Evolutionary conservation across 164 flowering plant species (phyloP), one percentile per base, ranked within the genome.

Genomic region (Aristolochia contorta): DNA sequence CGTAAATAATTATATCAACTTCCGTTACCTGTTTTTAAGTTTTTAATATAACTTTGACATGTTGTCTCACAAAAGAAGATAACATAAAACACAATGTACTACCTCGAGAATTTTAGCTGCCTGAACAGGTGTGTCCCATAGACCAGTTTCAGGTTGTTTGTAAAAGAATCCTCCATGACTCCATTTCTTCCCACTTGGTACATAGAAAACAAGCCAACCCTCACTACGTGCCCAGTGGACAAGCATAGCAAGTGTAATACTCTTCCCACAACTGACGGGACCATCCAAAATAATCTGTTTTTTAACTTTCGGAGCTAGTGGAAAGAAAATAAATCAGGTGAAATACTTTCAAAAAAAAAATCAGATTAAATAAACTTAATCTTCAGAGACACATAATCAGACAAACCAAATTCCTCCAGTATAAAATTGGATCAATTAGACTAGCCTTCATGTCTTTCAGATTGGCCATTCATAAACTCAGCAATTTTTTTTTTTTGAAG

Each of bases 101-200:
- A 72, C 96, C 91, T 81, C 79, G 54, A 92, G 94, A 72, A 79
- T 74, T 54, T 74, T 77, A 58, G 76, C 78, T 62, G 97, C 98
- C 68, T 87, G 98, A 55, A 79, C 63, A 67, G 98, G 98, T 54
- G 98, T 89, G 73, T 89, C 98, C 91, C 91, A 92, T n/a, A 92
- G 69, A 63, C 80, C 87, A 21, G 96, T 89, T 49, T 80, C 67
- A 16, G 82, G 87, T 56, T 87, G 85, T 64, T 80, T 82, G 67
- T 82, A 84, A 66, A 75, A 87, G 69, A 79, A 82, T 19, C 98
- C 96, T 50, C 97, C 96, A 79, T 89, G 96, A 37, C 89, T 89
- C 98, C 98, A 92, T 12, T 77, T 72, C 54, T 70, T 74, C 24
- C 91, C 98, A 58, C 65, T 72, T 15, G 96, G 96, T 3, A 78